These are phyloP conservation scores for Lentinula detonsa DNA, from an alignment of 768 basidiomycete species.

Conservation along the genomic window DNA sequence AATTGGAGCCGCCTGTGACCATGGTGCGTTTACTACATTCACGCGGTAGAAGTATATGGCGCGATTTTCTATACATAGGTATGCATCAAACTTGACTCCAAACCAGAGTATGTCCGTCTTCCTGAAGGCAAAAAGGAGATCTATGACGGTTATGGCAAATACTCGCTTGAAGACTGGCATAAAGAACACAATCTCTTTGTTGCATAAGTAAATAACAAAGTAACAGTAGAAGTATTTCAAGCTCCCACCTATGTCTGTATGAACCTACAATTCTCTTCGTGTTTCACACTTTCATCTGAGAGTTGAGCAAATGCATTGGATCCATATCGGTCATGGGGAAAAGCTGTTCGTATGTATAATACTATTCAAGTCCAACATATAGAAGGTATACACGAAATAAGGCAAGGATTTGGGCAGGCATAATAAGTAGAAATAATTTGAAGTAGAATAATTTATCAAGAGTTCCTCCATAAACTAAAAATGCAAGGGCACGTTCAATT, in stretches of 20 bases:
- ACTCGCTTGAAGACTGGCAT: constrained; percentile 58
- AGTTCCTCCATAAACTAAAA: not conserved
- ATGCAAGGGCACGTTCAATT: not conserved
- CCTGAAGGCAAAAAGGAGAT: constrained; percentile 50
- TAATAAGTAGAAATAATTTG: not conserved
- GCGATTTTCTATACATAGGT: constrained; percentile 25
- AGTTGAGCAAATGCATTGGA: too few relatives aligned
- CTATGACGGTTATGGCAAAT: constrained; percentile 35
- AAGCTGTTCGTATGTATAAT: too few relatives aligned
- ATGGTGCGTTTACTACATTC: constrained; percentile 31
- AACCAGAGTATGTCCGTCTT: constrained; percentile 56
- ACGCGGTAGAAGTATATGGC: not conserved
- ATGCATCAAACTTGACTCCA: constrained; percentile 39
- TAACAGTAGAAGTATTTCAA: not conserved
- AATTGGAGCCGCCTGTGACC: constrained; percentile 42
- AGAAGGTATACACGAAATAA: not conserved
- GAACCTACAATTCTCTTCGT: too few relatives aligned
- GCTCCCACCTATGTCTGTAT: not conserved
- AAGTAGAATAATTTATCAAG: not conserved
- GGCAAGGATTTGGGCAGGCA: not conserved
- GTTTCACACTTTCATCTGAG: too few relatives aligned
- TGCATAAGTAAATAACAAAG: constrained; percentile 10
- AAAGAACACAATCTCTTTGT: constrained; percentile 41
- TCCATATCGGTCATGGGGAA: too few relatives aligned
- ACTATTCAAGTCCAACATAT: too few relatives aligned